Percentiles rank a stretch among this genome's conserved stretches.
Evolutionary conservation across 129 eudicot genomes (phyloP).

Genomic region (Apium graveolens): DNA sequence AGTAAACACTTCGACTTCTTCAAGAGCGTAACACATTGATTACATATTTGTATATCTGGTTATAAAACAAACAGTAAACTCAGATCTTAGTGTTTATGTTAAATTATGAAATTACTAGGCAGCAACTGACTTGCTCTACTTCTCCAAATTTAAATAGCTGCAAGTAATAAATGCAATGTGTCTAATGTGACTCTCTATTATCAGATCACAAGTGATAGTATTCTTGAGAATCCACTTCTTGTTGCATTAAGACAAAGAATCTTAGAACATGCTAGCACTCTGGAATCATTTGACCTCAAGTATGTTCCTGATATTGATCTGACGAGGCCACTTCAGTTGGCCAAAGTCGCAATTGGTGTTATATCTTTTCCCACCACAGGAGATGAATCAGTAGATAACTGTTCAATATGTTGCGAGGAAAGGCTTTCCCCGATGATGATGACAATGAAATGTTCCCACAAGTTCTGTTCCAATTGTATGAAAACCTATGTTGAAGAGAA

Average conservation of each 20-base stretch:
- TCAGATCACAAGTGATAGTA: conserved; percentile 46
- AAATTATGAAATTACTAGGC: not conserved
- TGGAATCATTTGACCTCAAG: conserved; percentile 56
- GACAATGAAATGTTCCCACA: conserved; percentile 74
- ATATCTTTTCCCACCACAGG: conserved; percentile 35
- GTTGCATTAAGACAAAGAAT: conserved; percentile 63
- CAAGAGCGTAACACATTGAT: not conserved
- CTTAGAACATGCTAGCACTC: conserved; percentile 40
- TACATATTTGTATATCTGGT: not conserved
- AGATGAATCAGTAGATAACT: conserved; percentile 31
- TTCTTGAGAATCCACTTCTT: conserved; percentile 55
- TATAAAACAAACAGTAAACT: not conserved
- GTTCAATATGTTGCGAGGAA: conserved; percentile 69
- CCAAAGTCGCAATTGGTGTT: conserved; percentile 77
- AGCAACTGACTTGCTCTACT: not conserved
- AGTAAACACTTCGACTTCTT: not conserved
- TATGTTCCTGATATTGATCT: conserved; percentile 36
- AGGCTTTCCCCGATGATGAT: conserved; percentile 56
- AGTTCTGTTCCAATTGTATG: conserved; percentile 84
- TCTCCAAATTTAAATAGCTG: not conserved
- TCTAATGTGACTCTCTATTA: conserved; percentile 14
- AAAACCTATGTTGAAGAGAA: conserved; percentile 66
- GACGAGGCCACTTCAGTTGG: conserved; percentile 45
- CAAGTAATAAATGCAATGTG: conserved; percentile 10
- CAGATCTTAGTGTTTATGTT: not conserved